A percentile compares a stretch with the other conserved stretches of the same genome.
Conservation (phyloP, 2,329 filamentous ascomycete genomes). For the Xylariaceae sp. region DNA sequence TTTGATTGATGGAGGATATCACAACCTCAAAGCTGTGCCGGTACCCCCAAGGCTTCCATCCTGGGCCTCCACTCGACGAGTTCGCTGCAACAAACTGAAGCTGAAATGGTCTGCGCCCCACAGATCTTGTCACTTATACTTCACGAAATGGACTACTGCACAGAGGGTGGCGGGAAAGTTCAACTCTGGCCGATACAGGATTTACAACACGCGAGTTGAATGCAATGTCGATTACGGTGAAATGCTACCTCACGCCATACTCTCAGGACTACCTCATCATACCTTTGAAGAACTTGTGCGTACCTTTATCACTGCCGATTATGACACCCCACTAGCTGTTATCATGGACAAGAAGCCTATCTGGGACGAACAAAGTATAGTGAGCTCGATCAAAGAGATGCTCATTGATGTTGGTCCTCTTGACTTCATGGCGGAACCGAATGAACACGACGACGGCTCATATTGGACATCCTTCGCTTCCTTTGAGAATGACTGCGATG, state of each 20-base stretch:
- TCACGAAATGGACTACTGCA: not conserved
- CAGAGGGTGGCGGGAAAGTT: slow-evolving; percentile 13
- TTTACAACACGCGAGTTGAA: not conserved
- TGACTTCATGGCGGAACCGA: slow-evolving; percentile 14
- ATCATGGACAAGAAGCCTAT: not conserved
- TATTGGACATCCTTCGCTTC: slow-evolving; percentile 1
- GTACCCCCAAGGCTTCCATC: slow-evolving; percentile 19
- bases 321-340: not conserved
- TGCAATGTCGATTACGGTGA: too few relatives aligned
- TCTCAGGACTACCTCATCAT: slow-evolving; percentile 11
- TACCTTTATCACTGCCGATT: not conserved
- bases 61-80: slow-evolving; percentile 25
- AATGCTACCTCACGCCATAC: too few relatives aligned
- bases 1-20: not conserved
- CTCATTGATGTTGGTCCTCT: slow-evolving; percentile 5
- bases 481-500: slow-evolving; percentile 19
- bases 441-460: not conserved
- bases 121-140: not conserved
- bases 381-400: not conserved
- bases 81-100: slow-evolving; percentile 17
- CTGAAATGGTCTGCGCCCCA: slow-evolving; percentile 9
- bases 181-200: slow-evolving; percentile 13
- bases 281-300: slow-evolving; percentile 1
- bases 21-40: slow-evolving; percentile 7
- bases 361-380: not conserved